Base-by-base conservation (phyloP, 1,284 basidiomycete genomes). In the Bothia castanella region DNA sequence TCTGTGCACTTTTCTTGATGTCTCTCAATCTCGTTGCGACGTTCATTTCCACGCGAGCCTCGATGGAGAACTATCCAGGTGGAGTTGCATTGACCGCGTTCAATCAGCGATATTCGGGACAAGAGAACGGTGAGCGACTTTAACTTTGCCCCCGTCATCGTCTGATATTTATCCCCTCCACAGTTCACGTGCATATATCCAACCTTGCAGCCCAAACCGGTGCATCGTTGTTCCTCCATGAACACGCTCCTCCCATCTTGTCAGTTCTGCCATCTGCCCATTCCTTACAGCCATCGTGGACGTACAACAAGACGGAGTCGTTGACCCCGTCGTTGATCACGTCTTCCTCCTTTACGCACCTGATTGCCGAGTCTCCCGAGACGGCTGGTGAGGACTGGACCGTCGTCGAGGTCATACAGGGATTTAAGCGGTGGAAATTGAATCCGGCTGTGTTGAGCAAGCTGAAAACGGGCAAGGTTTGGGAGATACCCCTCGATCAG, bases 151-250 rank as follows among this genome's bases (percentile, higher is more conserved):
- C 12, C 31, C 3, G 38, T 41, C 30, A 20, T 23, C 30, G 12
- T 19, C n/a, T 21, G 5, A 42, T 50, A 27, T 49, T 49, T 20
- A 43, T 50, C 35, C 19, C 32, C 16, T 25, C 29, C 11, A 13
- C 42, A 74, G 79, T 79, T 38, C 78, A 85, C 52, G 77, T 91
- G 3, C 89, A 94, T 64, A 82, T 94, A 45, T 85, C 82, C 53
- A 89, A 92, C 57, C 77, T 89, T 27, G 87, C 91, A 1, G 86
- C 91, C 1, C 94, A 97, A 72, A 94, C 90, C 0, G 95, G 96
- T 10, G 89, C 92, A 5, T 90, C 90, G 0, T 80, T 94, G 40
- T 97, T 97, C 74, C 82, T 89, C 7, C 90, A 94, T 53, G 73
- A 79, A 13, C 75, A 88, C 54, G 67, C 82, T 0, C 73, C 78